Conservation (phyloP, 2,329 filamentous ascomycete genomes). For the Cladosporium oxysporum region DNA sequence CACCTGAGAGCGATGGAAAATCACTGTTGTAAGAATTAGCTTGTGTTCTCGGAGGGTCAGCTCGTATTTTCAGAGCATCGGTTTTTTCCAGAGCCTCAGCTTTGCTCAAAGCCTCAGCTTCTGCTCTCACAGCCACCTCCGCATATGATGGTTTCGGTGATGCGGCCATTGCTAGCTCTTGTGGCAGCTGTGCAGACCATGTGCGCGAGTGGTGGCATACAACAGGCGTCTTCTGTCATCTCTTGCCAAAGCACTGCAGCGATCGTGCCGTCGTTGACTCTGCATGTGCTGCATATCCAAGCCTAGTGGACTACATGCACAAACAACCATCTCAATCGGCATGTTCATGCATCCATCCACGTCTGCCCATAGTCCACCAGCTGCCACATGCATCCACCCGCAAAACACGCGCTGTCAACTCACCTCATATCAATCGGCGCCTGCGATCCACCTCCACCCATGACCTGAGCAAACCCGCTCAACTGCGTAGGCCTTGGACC, state of each 20-base stretch:
- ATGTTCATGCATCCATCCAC: neutral
- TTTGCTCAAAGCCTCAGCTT: neutral
- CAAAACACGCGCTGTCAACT: slow-evolving; percentile 23
- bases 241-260: neutral
- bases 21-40: slow-evolving; percentile 50
- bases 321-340: neutral
- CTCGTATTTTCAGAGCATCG: neutral
- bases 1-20: slow-evolving; percentile 62
- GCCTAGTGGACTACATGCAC: neutral
- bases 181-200: neutral
- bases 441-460: slow-evolving; percentile 37
- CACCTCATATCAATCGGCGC: slow-evolving; percentile 40
- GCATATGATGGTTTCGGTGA: neutral
- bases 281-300: neutral
- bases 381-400: neutral
- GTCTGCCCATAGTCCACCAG: neutral
- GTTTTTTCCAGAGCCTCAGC: neutral
- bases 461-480: slow-evolving; percentile 39
- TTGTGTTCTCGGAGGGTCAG: neutral
- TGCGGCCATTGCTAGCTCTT: neutral
- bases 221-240: neutral
- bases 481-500: slow-evolving; percentile 31
- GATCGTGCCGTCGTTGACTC: neutral
- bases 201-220: neutral
- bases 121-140: neutral